Conservation (phyloP, 139 green algal species). For the Chlorella sp. region DNA sequence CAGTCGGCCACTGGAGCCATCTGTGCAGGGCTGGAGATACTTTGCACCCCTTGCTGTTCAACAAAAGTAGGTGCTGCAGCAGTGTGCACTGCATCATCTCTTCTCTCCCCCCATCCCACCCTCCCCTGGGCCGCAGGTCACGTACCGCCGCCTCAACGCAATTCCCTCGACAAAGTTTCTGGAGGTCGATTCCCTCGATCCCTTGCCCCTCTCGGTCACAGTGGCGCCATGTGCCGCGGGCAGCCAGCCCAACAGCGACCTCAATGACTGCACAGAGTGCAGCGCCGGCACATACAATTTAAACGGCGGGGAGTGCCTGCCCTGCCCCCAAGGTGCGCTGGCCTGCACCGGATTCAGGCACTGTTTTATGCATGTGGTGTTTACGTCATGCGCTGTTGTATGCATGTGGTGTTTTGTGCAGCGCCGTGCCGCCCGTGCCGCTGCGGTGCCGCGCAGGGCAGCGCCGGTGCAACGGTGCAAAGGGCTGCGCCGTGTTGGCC, state of each 20-base stretch:
- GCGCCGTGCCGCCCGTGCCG: no score
- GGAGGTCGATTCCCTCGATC: background rate
- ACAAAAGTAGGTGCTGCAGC: background rate
- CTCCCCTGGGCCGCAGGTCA: background rate
- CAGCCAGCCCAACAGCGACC: conserved; percentile 3
- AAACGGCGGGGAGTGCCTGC: conserved; percentile 29
- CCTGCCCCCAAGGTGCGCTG: conserved; percentile 32
- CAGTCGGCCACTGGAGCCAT: no score
- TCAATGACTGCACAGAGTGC: conserved; percentile 38
- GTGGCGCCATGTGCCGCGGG: conserved; percentile 35
- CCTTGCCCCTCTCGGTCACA: background rate
- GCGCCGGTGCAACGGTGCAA: no score
- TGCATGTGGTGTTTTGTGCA: no score
- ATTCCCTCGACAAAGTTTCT: background rate
- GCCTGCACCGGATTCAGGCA: no score
- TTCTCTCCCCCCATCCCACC: background rate
- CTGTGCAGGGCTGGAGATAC: no score
- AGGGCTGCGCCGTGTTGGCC: no score
- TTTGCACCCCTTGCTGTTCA: no score
- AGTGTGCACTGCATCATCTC: background rate
- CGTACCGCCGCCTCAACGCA: background rate
- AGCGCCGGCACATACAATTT: conserved; percentile 33
- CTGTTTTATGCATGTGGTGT: no score
- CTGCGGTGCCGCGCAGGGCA: no score
- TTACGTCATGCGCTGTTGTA: no score